Evolutionary conservation across 306 rosid genomes (phyloP).

Genomic region (Prunus fruticosa): DNA sequence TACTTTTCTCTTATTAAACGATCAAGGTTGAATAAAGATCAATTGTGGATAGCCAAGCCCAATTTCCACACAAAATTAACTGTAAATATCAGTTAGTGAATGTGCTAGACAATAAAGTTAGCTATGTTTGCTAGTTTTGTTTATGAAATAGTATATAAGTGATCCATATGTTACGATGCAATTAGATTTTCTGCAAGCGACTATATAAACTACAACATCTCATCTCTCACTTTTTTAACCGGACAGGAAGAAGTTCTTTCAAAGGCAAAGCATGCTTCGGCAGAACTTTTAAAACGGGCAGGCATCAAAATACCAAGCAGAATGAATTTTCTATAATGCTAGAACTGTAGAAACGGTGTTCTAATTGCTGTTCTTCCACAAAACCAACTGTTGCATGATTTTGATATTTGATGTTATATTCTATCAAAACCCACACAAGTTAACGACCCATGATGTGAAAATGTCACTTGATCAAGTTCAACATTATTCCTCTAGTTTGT

Average conservation of each 20-base stretch:
- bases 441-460: too few species aligned
- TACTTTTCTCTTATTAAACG: not conserved
- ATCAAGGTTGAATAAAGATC: not conserved
- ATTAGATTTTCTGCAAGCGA: not conserved
- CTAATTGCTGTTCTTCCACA: not conserved
- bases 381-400: not conserved
- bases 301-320: slow-evolving; percentile 60
- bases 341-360: not conserved
- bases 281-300: slow-evolving; percentile 62
- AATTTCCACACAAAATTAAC: not conserved
- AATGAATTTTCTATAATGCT: slow-evolving; percentile 59
- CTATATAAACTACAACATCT: not conserved
- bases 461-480: too few species aligned
- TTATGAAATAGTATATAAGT: not conserved
- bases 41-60: not conserved
- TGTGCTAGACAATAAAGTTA: not conserved
- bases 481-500: too few species aligned
- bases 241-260: slow-evolving; percentile 63
- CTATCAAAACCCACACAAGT: too few species aligned
- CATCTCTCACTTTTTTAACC: not conserved
- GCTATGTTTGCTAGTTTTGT: not conserved
- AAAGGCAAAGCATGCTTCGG: slow-evolving; percentile 60
- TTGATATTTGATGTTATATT: not conserved
- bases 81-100: not conserved
- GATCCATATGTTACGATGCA: not conserved